A percentile compares a stretch with the other conserved stretches of the same genome.
Evolutionary conservation across 2,329 filamentous ascomycete species (phyloP).

Genomic region (Trichoderma harzianum): DNA sequence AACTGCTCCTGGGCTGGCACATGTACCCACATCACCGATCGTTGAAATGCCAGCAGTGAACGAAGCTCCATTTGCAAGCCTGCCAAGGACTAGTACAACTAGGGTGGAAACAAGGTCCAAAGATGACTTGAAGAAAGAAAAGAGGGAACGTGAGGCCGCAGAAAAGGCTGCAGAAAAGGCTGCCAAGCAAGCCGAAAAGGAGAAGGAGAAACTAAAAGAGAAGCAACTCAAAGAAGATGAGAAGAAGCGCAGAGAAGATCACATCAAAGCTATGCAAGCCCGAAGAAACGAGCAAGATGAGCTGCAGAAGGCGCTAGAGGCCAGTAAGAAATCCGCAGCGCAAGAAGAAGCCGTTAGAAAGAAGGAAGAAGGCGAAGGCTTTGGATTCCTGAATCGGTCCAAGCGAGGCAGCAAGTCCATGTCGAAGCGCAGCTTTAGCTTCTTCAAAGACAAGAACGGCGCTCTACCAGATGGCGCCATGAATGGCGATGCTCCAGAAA

Average conservation of each 20-base stretch:
- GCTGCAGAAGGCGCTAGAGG: constrained; percentile 60
- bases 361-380: constrained; percentile 36
- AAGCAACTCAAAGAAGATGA: constrained; percentile 41
- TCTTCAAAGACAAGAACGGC: constrained; percentile 51
- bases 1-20: constrained; percentile 48
- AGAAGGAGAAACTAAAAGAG: constrained; percentile 46
- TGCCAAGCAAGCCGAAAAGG: constrained; percentile 35
- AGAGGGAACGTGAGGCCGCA: constrained; percentile 60
- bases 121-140: constrained; percentile 62
- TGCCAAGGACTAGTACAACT: constrained; percentile 24
- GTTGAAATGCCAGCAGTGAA: neutral
- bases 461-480: constrained; percentile 29
- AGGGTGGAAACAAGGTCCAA: constrained; percentile 43
- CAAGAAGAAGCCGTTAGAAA: constrained; percentile 47
- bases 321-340: constrained; percentile 60
- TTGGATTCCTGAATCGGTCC: constrained; percentile 60
- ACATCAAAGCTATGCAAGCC: constrained; percentile 50
- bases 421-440: constrained; percentile 70
- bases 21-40: neutral
- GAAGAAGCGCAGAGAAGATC: constrained; percentile 47
- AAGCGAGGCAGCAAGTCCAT: constrained; percentile 74
- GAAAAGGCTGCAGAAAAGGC: constrained; percentile 60
- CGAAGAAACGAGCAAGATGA: constrained; percentile 59
- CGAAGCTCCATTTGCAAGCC: neutral
- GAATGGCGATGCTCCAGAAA: constrained; percentile 35